A percentile compares a stretch with the other conserved stretches of the same genome.
Conservation (phyloP, 257 asterid species). For the Petrea volubilis region DNA sequence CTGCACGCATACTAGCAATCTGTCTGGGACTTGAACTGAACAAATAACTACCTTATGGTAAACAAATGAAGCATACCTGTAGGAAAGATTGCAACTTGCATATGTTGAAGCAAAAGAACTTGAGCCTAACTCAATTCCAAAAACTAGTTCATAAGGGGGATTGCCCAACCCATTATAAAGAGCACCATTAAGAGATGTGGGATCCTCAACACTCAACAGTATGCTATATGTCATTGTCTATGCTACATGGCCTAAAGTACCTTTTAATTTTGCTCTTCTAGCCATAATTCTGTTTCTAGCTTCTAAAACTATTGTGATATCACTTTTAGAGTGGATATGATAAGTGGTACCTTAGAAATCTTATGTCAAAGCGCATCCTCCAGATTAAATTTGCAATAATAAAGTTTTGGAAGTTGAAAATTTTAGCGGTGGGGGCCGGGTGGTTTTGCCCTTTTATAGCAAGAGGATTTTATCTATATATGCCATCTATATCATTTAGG, state of each 20-base stretch:
- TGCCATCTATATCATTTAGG: neutral
- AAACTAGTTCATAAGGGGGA: too few relatives aligned
- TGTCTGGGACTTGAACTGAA: neutral
- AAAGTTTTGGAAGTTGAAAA: neutral
- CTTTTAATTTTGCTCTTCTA: neutral
- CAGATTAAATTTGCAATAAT: neutral
- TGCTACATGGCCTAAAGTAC: neutral
- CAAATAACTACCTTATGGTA: neutral
- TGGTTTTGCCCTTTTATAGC: neutral
- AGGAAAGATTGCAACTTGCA: too few relatives aligned
- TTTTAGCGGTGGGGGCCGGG: neutral
- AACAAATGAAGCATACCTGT: neutral
- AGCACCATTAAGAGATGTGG: too few relatives aligned
- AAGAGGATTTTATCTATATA: neutral
- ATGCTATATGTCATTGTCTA: neutral
- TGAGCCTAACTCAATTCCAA: too few relatives aligned
- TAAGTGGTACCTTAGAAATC: neutral
- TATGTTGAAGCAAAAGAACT: too few relatives aligned
- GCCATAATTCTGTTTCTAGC: neutral
- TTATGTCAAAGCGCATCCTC: neutral
- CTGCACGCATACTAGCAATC: neutral
- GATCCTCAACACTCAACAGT: too few relatives aligned
- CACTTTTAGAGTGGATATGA: neutral
- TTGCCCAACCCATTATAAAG: too few relatives aligned
- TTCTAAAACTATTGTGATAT: constrained; percentile 6